phyloP scores from a whole-genome alignment of 805 yeast species.

The Saccharomycopsis selenospora region DNA sequence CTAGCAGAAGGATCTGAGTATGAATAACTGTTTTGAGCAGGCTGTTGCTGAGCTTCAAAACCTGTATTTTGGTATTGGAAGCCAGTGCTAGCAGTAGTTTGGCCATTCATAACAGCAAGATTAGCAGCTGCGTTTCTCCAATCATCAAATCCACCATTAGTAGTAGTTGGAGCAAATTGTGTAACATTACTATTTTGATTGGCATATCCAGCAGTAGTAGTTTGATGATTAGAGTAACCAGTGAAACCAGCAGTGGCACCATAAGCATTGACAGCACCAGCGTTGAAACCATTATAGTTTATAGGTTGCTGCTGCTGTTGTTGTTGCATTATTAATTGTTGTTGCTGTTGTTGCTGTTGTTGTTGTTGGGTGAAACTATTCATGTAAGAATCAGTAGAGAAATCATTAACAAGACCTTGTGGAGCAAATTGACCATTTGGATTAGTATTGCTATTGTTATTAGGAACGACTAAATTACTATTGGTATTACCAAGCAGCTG shows the following conservation, averaged over 20 bases:
- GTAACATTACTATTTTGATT: background rate
- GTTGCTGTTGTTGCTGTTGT: background rate
- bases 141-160: background rate
- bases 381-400: background rate
- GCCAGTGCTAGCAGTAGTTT: background rate
- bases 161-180: background rate
- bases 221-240: background rate
- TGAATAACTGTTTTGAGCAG: background rate
- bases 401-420: background rate
- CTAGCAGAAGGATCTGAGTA: background rate
- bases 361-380: background rate
- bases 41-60: background rate
- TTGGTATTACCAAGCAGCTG: background rate
- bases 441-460: no score
- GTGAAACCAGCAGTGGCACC: background rate
- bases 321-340: background rate
- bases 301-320: background rate
- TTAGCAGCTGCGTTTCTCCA: background rate
- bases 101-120: background rate
- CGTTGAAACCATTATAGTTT: background rate
- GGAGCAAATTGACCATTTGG: background rate
- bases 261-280: no score
- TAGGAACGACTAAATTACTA: background rate
- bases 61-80: constrained; percentile 1
- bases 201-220: no score